Conservation (phyloP, 495 filamentous ascomycete genomes). For the Xylaria flabelliformis region DNA sequence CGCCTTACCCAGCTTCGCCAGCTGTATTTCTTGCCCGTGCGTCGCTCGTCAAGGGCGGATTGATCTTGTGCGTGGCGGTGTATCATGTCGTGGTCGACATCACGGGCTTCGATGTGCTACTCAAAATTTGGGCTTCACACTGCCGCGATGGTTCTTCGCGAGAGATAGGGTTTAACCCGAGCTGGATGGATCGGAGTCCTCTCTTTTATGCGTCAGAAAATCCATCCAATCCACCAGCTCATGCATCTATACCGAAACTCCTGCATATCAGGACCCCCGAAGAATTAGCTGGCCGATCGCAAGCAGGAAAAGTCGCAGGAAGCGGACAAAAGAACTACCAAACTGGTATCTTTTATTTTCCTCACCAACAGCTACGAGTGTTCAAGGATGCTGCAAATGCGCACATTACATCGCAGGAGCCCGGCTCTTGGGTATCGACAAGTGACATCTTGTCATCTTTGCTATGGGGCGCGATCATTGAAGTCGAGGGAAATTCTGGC, state of each 20-base stretch:
- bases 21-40: slow-evolving; percentile 38
- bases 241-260: slow-evolving; percentile 27
- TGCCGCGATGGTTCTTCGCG: slow-evolving; percentile 30
- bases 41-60: slow-evolving; percentile 34
- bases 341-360: slow-evolving; percentile 34
- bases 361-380: slow-evolving; percentile 24
- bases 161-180: slow-evolving; percentile 27
- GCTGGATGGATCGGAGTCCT: slow-evolving; percentile 32
- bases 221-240: background rate
- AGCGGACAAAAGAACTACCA: background rate
- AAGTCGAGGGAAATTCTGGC: slow-evolving; percentile 16
- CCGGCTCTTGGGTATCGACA: slow-evolving; percentile 36
- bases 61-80: slow-evolving; percentile 35
- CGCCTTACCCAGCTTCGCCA: slow-evolving; percentile 29
- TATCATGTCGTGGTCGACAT: slow-evolving; percentile 41
- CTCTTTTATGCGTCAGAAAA: background rate
- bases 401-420: slow-evolving; percentile 24
- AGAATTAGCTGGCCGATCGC: slow-evolving; percentile 10
- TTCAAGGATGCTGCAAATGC: slow-evolving; percentile 33
- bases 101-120: slow-evolving; percentile 36
- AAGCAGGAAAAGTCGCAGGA: background rate
- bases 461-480: slow-evolving; percentile 36
- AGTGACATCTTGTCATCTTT: slow-evolving; percentile 37
- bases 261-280: slow-evolving; percentile 27
- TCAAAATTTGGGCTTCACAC: slow-evolving; percentile 41